Base-by-base conservation (phyloP, 352 stramenopile species). In the Bremia lactucae region DNA sequence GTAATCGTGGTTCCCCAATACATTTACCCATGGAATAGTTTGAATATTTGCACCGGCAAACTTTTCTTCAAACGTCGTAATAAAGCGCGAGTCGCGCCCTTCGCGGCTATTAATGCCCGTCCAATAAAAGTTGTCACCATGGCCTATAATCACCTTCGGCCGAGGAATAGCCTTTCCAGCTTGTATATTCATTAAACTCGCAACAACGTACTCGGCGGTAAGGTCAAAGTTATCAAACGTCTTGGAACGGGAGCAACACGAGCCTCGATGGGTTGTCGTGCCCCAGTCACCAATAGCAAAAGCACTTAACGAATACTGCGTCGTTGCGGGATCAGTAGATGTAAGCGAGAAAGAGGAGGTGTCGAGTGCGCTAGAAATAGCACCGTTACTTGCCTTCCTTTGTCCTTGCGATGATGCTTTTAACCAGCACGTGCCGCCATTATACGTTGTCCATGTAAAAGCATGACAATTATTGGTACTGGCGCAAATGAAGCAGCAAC, bases 51-150 rank as follows among this genome's bases (percentile, higher is more conserved):
- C 9, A 0, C 52, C 52, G 46, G 43, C 20, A 24, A 33, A 60
- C 24, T 55, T 37, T 5, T 4, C 31, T 11, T 37, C 31, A 37
- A 37, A 37, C 43, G 52, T 51, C 16, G 39, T 38, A 8, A 39
- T 35, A 20, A 60, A 51, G 6, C 46, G 52, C 6, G 26, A 37
- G 20, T 55, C 45, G 2, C 52, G 45, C 0, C 14, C 39, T n/a
- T 50, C 34, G 0, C 34, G 35, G 15, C 46, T 55, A 22, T 45
- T 60, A 18, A 60, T 55, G 1, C 52, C 52, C 6, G n/a, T 47
- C 52, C 52, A 60, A 34, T 60, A 60, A n/a, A 55, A 50, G 39
- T 48, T 60, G 35, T 60, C 52, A 9, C 52, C 52, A 13, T 53
- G 52, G 1, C 45, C 52, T 1, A 60, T 38, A 23, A 60, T 50